phyloP scores from a whole-genome alignment of 2,329 filamentous ascomycete species.

The Aschersonia sp. region DNA sequence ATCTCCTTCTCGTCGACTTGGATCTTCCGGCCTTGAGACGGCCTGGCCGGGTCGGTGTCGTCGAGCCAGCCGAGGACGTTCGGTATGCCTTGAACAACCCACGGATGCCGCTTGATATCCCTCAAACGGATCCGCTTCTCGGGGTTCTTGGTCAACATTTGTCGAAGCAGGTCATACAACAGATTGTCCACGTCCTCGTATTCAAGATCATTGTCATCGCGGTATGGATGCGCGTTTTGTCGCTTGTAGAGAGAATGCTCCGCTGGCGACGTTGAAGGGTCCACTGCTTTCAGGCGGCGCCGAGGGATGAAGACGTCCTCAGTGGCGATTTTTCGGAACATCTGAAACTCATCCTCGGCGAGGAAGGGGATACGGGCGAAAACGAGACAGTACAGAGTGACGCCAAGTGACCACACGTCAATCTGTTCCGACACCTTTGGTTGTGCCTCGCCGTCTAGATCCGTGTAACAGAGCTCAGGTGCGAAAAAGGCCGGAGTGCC shows the following conservation, averaged over 20 bases:
- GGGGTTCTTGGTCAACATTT: constrained; percentile 80
- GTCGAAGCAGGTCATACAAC: constrained; percentile 62
- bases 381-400: constrained; percentile 90
- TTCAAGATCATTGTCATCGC: constrained; percentile 61
- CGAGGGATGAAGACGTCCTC: constrained; percentile 84
- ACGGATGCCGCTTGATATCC: constrained; percentile 88
- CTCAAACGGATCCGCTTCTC: constrained; percentile 74
- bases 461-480: constrained; percentile 87
- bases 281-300: constrained; percentile 64
- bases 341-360: constrained; percentile 78
- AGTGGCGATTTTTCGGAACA: constrained; percentile 84
- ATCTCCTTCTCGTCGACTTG: constrained; percentile 87
- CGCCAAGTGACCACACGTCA: constrained; percentile 92
- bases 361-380: constrained; percentile 90
- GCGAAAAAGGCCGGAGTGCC: constrained; percentile 97
- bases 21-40: constrained; percentile 70
- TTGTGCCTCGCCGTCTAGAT: constrained; percentile 51
- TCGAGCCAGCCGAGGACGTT: constrained; percentile 78
- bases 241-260: constrained; percentile 41
- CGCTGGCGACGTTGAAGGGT: constrained; percentile 41
- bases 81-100: constrained; percentile 68
- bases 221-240: constrained; percentile 50
- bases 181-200: constrained; percentile 80
- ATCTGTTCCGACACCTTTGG: constrained; percentile 84
- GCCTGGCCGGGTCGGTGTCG: constrained; percentile 73